Conservation (phyloP, 176 grass and related monocot species). For the Aegilops speltoides region DNA sequence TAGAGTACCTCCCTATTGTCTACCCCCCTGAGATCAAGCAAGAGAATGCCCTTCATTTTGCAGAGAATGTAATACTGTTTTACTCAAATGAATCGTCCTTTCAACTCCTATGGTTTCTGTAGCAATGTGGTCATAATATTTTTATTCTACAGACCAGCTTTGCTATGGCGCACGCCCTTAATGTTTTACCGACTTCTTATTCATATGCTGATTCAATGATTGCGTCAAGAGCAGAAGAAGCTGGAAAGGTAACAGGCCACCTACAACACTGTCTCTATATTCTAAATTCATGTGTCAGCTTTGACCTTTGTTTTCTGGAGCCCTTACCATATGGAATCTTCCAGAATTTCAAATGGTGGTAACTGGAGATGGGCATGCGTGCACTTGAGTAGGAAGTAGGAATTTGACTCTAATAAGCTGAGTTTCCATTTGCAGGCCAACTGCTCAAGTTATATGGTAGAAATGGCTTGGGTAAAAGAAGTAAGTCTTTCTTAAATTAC, state of each 20-base stretch:
- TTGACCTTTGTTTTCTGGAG: neutral
- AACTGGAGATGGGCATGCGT: neutral
- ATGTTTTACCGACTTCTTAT: conserved; percentile 76
- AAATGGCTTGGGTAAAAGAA: conserved; percentile 94
- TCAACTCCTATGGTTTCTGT: neutral
- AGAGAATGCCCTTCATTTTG: conserved; percentile 68
- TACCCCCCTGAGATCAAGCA: conserved; percentile 88
- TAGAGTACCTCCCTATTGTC: conserved; percentile 90
- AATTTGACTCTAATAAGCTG: conserved; percentile 32
- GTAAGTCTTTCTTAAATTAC: conserved; percentile 52
- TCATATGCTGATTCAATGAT: conserved; percentile 89
- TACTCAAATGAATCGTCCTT: neutral
- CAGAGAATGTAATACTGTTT: conserved; percentile 58
- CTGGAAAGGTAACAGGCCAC: conserved; percentile 66
- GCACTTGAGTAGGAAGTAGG: conserved; percentile 5
- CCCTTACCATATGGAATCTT: neutral
- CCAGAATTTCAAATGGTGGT: neutral
- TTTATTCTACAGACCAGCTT: conserved; percentile 64
- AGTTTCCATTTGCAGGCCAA: conserved; percentile 48
- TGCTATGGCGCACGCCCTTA: conserved; percentile 77
- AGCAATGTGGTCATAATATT: neutral
- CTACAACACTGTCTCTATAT: conserved; percentile 1
- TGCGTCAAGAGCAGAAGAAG: conserved; percentile 57
- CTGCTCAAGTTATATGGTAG: conserved; percentile 85
- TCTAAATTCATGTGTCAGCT: neutral